A percentile compares a stretch with the other conserved stretches of the same genome.
Conservation (phyloP, 2,329 filamentous ascomycete species). For the Aaosphaeria arxii region DNA sequence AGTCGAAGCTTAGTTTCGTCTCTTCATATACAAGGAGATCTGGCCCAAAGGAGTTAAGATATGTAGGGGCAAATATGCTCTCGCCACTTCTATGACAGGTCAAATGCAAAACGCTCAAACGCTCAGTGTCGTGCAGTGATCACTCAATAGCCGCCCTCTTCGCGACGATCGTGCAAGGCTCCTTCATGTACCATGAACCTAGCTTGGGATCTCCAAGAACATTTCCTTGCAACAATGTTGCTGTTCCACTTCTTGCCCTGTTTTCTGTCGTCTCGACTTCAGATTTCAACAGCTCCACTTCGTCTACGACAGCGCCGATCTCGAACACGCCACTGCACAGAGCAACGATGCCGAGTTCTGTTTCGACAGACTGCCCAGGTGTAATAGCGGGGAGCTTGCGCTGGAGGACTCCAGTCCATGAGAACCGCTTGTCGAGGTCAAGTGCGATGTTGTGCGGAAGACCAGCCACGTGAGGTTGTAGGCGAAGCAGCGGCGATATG, state of each 20-base stretch:
- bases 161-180: slow-evolving; percentile 45
- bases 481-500: slow-evolving; percentile 69
- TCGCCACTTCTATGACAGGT: no score
- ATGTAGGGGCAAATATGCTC: no score
- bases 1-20: no score
- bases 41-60: no score
- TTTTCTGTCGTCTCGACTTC: slow-evolving; percentile 13
- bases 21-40: no score
- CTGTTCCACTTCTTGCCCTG: slow-evolving; percentile 21
- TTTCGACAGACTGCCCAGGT: slow-evolving; percentile 57
- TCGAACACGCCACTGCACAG: slow-evolving; percentile 82
- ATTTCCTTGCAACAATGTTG: slow-evolving; percentile 21
- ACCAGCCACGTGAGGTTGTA: slow-evolving; percentile 74
- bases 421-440: slow-evolving; percentile 77
- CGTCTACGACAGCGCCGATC: slow-evolving; percentile 76
- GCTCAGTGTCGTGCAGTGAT: no score
- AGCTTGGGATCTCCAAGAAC: slow-evolving; percentile 36
- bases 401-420: slow-evolving; percentile 83
- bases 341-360: slow-evolving; percentile 68
- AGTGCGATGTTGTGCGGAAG: slow-evolving; percentile 70
- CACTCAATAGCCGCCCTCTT: slow-evolving; percentile 4
- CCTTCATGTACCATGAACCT: slow-evolving; percentile 45
- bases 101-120: no score
- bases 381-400: slow-evolving; percentile 63
- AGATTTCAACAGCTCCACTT: slow-evolving; percentile 56